phyloP scores from a whole-genome alignment of 2,329 filamentous ascomycete genomes.

The Talaromyces sp. region DNA sequence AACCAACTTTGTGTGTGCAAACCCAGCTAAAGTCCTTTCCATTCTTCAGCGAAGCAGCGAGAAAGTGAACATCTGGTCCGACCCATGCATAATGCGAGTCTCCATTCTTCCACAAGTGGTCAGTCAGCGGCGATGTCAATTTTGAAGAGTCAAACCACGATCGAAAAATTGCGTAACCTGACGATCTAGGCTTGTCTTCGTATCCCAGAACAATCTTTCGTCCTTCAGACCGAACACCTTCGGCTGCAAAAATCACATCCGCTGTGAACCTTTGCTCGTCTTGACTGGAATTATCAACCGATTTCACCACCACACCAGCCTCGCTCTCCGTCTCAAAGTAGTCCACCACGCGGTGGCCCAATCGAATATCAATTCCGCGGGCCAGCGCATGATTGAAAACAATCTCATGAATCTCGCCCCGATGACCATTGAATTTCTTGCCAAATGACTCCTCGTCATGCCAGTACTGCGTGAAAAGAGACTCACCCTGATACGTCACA shows the following conservation, averaged over 20 bases:
- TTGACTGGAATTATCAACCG: conserved; percentile 3
- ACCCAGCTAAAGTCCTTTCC: conserved; percentile 50
- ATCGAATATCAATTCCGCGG: conserved; percentile 24
- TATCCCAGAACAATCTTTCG: conserved; percentile 39
- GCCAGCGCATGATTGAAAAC: conserved; percentile 22
- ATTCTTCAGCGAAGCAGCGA: conserved; percentile 46
- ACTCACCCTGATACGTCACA: conserved; percentile 23
- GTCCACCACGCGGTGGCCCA: conserved; percentile 14
- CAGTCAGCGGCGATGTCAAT: conserved; percentile 12
- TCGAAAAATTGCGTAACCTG: conserved; percentile 19
- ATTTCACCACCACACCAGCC: conserved; percentile 22
- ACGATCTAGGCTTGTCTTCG: conserved; percentile 23
- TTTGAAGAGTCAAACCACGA: conserved; percentile 6
- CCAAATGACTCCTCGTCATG: not conserved
- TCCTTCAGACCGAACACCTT: conserved; percentile 50
- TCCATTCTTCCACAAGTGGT: conserved; percentile 45
- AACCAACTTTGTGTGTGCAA: conserved; percentile 43
- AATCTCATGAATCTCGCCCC: conserved; percentile 29
- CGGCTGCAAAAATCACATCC: conserved; percentile 49
- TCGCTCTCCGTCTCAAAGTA: conserved; percentile 3
- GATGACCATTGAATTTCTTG: conserved; percentile 27
- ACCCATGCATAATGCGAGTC: conserved; percentile 49
- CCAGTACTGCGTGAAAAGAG: conserved; percentile 20
- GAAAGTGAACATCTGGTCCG: conserved; percentile 37
- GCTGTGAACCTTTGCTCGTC: conserved; percentile 32